Evolutionary conservation across 306 rosid species (phyloP).

Genomic region (Prunus padus): DNA sequence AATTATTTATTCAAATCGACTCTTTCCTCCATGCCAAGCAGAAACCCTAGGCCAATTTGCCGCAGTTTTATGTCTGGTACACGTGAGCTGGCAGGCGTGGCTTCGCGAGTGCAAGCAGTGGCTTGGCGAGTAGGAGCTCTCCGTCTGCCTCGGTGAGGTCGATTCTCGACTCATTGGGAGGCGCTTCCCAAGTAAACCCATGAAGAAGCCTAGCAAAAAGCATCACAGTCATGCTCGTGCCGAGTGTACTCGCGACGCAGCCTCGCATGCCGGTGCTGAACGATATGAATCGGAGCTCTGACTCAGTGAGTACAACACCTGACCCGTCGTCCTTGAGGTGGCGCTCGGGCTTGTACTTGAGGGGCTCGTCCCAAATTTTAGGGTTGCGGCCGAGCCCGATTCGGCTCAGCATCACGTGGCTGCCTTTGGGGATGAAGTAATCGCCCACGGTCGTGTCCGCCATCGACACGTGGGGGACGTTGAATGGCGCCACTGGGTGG

Average conservation of each 20-base stretch:
- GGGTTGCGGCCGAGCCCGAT: constrained; percentile 33
- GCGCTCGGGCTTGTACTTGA: constrained; percentile 19
- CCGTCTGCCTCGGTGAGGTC: background rate
- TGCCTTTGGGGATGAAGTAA: constrained; percentile 44
- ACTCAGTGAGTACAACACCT: background rate
- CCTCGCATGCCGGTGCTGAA: constrained; percentile 12
- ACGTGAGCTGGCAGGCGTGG: background rate
- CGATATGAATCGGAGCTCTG: background rate
- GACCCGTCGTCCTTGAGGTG: background rate
- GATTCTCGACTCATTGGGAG: background rate
- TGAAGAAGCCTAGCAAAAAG: constrained; percentile 38
- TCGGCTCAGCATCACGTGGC: constrained; percentile 41
- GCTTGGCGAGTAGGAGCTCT: background rate
- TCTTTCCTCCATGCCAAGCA: too few relatives aligned
- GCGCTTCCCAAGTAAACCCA: constrained; percentile 32
- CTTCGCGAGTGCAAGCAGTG: background rate
- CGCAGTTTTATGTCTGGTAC: background rate
- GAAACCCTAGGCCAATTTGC: background rate
- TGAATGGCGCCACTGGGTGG: constrained; percentile 29
- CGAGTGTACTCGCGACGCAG: constrained; percentile 33
- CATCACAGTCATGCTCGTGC: constrained; percentile 32
- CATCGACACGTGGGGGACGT: constrained; percentile 29
- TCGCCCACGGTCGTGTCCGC: constrained; percentile 14
- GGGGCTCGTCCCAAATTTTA: constrained; percentile 33
- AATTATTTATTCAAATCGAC: too few relatives aligned